Evolutionary conservation across 495 filamentous ascomycete species (phyloP).

Genomic region (Xylaria acuta): DNA sequence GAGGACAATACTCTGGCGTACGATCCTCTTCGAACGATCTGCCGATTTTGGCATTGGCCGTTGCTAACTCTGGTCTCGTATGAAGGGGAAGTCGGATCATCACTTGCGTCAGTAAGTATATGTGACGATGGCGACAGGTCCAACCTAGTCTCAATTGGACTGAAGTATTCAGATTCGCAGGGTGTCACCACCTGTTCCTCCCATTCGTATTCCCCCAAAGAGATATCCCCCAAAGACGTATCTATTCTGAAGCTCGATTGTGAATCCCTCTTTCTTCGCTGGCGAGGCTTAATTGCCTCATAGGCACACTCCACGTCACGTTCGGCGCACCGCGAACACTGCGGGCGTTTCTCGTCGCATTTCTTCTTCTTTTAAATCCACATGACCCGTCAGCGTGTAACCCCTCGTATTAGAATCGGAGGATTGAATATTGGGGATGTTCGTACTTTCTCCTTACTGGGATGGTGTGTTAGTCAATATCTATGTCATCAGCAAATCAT

Average conservation of each 20-base stretch:
- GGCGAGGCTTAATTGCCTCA: constrained; percentile 62
- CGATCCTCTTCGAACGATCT: constrained; percentile 32
- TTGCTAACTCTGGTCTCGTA: constrained; percentile 29
- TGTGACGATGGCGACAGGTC: constrained; percentile 29
- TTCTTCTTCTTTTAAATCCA: constrained; percentile 62
- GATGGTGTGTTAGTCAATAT: constrained; percentile 27
- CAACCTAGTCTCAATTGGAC: constrained; percentile 39
- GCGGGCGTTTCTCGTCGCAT: constrained; percentile 66
- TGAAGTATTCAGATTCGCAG: constrained; percentile 35
- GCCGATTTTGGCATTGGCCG: constrained; percentile 18
- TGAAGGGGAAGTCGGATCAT: constrained; percentile 16
- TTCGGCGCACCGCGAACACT: constrained; percentile 64
- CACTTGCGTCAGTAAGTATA: neutral
- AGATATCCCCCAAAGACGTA: neutral
- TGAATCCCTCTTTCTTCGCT: constrained; percentile 55
- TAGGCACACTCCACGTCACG: constrained; percentile 60
- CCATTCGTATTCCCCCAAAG: constrained; percentile 28
- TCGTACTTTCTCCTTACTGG: constrained; percentile 59
- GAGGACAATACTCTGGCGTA: constrained; percentile 28
- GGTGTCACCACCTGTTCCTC: constrained; percentile 19
- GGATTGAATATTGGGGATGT: constrained; percentile 2
- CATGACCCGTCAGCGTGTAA: constrained; percentile 25
- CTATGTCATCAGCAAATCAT: constrained; percentile 17
- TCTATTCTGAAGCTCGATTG: constrained; percentile 25
- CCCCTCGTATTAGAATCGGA: constrained; percentile 3